Conservation (phyloP, 23 red algal species). For the Gracilaria vermiculophylla region DNA sequence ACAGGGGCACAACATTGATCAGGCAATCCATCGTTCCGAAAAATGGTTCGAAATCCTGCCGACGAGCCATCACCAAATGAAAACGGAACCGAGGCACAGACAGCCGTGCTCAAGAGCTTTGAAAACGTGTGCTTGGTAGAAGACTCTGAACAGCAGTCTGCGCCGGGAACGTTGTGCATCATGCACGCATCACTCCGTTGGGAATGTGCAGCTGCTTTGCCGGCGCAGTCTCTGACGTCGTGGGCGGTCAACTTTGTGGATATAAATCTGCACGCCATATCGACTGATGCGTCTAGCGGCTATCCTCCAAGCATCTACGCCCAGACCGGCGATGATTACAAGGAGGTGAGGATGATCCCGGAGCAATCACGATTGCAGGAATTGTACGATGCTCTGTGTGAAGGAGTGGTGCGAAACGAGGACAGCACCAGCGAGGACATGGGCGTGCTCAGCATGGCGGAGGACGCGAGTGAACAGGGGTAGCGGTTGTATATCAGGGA, state of each 20-base stretch:
- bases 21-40: too few relatives aligned
- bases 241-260: background rate
- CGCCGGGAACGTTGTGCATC: background rate
- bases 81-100: background rate
- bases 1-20: too few relatives aligned
- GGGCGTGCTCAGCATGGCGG: background rate
- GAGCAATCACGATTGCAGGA: background rate
- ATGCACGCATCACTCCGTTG: background rate
- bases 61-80: background rate
- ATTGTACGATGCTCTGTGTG: constrained; percentile 4
- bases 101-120: background rate
- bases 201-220: background rate
- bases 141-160: background rate
- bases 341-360: background rate
- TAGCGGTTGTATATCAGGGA: too few relatives aligned
- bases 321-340: constrained; percentile 1
- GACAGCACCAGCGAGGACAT: constrained; percentile 1
- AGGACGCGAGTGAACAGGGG: background rate
- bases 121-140: background rate
- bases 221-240: background rate
- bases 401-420: background rate
- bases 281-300: constrained; percentile 2
- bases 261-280: constrained; percentile 16
- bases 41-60: background rate
- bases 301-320: constrained; percentile 18